Percentiles rank a stretch among this genome's conserved stretches.
phyloP scores from a whole-genome alignment of 441 rosid species.

The Eugenia klotzschiana region DNA sequence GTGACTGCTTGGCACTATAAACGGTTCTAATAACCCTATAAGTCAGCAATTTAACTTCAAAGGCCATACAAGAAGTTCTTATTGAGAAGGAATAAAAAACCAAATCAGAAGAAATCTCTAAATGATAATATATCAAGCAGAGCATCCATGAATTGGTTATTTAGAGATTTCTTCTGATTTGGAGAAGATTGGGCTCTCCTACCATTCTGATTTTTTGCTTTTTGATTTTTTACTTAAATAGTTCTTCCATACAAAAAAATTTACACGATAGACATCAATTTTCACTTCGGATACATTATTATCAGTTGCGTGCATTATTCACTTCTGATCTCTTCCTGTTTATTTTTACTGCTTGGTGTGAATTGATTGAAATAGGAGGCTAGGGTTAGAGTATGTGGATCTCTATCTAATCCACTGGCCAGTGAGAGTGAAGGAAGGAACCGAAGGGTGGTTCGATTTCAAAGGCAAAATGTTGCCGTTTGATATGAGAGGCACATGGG shows the following conservation, averaged over 20 bases:
- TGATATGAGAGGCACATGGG: slow-evolving; percentile 17
- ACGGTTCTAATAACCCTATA: background rate
- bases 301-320: background rate
- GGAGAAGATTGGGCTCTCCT: too few relatives aligned
- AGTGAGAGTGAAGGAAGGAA: background rate
- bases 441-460: background rate
- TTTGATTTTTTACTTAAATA: too few relatives aligned
- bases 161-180: too few relatives aligned
- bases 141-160: too few relatives aligned
- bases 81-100: too few relatives aligned
- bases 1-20: background rate
- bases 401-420: slow-evolving; percentile 19
- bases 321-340: background rate
- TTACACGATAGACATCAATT: background rate
- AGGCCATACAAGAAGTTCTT: background rate
- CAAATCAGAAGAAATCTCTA: too few relatives aligned
- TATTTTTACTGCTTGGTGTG: background rate
- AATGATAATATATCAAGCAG: too few relatives aligned
- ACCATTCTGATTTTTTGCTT: too few relatives aligned
- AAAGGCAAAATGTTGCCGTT: slow-evolving; percentile 10
- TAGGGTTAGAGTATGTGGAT: slow-evolving; percentile 1
- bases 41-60: background rate
- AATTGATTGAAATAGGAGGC: background rate
- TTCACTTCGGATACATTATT: background rate
- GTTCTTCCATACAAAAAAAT: background rate